A percentile compares a stretch with the other conserved stretches of the same genome.
phyloP scores from a whole-genome alignment of 441 rosid genomes.

The Viola pubescens region DNA sequence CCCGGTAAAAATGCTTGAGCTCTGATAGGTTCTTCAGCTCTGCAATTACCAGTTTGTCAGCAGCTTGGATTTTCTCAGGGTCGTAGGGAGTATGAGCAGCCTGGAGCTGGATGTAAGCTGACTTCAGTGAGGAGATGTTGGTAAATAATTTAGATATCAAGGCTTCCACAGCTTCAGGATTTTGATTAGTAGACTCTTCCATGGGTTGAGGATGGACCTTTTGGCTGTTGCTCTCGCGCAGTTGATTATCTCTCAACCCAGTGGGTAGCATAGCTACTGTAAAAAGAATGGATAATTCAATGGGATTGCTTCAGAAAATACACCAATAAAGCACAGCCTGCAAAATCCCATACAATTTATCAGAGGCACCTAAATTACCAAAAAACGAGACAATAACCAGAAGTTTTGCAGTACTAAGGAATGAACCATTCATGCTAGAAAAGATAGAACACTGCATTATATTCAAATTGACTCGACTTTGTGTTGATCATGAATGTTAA shows the following conservation, averaged over 20 bases:
- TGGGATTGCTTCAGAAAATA: slow-evolving; percentile 17
- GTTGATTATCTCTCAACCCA: slow-evolving; percentile 82
- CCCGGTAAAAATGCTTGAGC: slow-evolving; percentile 80
- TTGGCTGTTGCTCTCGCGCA: slow-evolving; percentile 74
- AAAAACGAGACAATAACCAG: slow-evolving; percentile 1
- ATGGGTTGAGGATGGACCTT: slow-evolving; percentile 95
- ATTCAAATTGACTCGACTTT: neutral
- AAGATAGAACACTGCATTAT: neutral
- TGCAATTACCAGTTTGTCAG: slow-evolving; percentile 74
- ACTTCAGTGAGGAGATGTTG: slow-evolving; percentile 79
- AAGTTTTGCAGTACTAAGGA: neutral
- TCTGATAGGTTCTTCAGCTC: slow-evolving; percentile 82
- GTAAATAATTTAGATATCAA: slow-evolving; percentile 69
- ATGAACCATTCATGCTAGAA: neutral
- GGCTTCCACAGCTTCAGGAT: slow-evolving; percentile 81
- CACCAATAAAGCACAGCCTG: slow-evolving; percentile 24
- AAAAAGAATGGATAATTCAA: slow-evolving; percentile 23
- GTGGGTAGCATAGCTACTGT: slow-evolving; percentile 78
- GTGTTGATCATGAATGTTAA: neutral
- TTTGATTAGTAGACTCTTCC: slow-evolving; percentile 79
- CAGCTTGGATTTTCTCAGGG: slow-evolving; percentile 87
- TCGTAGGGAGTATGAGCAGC: slow-evolving; percentile 94
- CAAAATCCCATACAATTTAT: slow-evolving; percentile 10
- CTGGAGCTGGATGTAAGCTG: slow-evolving; percentile 90
- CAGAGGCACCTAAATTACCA: neutral